Percentiles rank a stretch among this genome's conserved stretches.
These are phyloP conservation scores for Mortierella sp. DNA, from an alignment of 371 early-diverging fungal genomes.

Conservation along the genomic window DNA sequence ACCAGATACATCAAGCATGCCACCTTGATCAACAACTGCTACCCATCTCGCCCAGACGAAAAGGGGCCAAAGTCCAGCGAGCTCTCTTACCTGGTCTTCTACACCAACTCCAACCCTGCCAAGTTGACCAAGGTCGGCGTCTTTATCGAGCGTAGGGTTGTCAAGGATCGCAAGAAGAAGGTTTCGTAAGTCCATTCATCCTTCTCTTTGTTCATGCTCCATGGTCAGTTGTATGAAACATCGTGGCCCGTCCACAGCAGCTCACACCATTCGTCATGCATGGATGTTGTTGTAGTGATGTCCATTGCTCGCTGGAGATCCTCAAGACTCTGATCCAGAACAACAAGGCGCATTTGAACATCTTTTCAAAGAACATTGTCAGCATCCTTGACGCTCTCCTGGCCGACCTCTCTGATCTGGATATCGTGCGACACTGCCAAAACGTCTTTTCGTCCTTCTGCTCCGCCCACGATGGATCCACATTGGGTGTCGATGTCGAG, in stretches of 20 bases:
- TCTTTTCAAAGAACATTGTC: slow-evolving; percentile 81
- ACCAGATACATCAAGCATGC: slow-evolving; percentile 86
- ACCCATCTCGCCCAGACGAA: slow-evolving; percentile 85
- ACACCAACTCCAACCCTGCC: slow-evolving; percentile 89
- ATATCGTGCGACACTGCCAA: slow-evolving; percentile 56
- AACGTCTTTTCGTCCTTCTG: slow-evolving; percentile 72
- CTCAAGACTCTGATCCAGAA: slow-evolving; percentile 76
- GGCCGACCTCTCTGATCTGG: slow-evolving; percentile 51
- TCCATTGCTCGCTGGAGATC: slow-evolving; percentile 70
- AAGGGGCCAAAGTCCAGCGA: slow-evolving; percentile 84
- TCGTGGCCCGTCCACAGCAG: too few species aligned
- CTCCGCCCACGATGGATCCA: slow-evolving; percentile 72
- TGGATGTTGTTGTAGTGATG: too few species aligned
- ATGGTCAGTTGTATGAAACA: too few species aligned
- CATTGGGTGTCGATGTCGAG: slow-evolving; percentile 73
- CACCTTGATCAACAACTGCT: slow-evolving; percentile 90
- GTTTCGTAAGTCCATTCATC: slow-evolving; percentile 60
- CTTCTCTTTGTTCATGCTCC: not conserved
- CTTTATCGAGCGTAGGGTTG: slow-evolving; percentile 82
- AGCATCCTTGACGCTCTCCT: slow-evolving; percentile 63
- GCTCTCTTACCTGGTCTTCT: slow-evolving; percentile 90
- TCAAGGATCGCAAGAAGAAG: slow-evolving; percentile 69
- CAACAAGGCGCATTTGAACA: slow-evolving; percentile 80
- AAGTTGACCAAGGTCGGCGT: slow-evolving; percentile 92
- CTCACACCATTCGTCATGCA: too few species aligned